These are phyloP conservation scores for Phytophthora pistaciae DNA, from an alignment of 352 stramenopile species.

Conservation along the genomic window DNA sequence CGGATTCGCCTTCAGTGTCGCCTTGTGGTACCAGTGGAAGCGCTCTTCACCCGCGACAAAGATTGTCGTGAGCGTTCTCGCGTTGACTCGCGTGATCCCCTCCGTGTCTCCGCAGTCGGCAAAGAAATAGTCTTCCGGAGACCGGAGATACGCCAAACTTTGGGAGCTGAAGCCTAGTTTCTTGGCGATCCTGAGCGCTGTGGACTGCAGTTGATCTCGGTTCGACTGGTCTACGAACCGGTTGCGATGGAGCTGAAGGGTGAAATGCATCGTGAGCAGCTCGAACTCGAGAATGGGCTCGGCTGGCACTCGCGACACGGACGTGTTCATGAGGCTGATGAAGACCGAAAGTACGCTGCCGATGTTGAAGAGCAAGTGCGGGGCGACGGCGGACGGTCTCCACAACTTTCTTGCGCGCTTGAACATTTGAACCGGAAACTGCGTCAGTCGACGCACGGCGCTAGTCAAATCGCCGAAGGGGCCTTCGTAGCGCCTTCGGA, in stretches of 20 bases:
- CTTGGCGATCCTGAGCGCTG: constrained; percentile 32
- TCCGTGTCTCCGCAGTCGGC: constrained; percentile 56
- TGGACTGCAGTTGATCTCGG: constrained; percentile 25
- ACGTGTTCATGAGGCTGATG: constrained; percentile 57
- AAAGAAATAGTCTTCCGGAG: constrained; percentile 43
- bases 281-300: constrained; percentile 48
- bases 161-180: constrained; percentile 49
- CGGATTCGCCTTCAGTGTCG: constrained; percentile 30
- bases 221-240: constrained; percentile 29
- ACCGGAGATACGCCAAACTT: constrained; percentile 37
- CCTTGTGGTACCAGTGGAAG: constrained; percentile 73
- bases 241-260: constrained; percentile 50
- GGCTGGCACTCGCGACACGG: constrained; percentile 23
- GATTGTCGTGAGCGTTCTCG: constrained; percentile 37
- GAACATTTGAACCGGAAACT: constrained; percentile 61
- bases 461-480: constrained; percentile 26
- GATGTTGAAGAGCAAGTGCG: constrained; percentile 55
- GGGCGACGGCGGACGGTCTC: constrained; percentile 37
- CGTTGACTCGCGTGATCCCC: constrained; percentile 47
- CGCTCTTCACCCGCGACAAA: constrained; percentile 64
- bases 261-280: constrained; percentile 47
- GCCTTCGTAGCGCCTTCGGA: constrained; percentile 38
- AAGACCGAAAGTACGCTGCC: constrained; percentile 57
- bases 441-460: constrained; percentile 37
- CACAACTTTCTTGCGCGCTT: constrained; percentile 31